Conservation (phyloP, 257 asterid genomes). For the Mitragyna speciosa region DNA sequence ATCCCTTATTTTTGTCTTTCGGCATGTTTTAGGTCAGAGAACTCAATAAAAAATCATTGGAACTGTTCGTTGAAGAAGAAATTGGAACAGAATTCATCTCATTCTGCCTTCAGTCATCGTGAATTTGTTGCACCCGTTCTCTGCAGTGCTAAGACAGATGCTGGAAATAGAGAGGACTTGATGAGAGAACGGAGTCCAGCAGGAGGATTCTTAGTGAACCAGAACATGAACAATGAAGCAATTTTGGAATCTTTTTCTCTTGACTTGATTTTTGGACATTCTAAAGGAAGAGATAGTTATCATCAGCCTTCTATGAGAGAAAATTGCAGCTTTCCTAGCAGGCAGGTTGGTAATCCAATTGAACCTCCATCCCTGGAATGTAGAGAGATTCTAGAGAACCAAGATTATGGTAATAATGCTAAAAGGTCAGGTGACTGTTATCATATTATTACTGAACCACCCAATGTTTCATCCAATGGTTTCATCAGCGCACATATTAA, state of each 20-base stretch:
- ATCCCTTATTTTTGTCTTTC: not conserved
- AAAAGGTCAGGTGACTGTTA: not conserved
- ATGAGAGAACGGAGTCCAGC: conserved; percentile 13
- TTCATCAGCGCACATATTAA: not conserved
- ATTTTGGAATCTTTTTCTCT: conserved; percentile 7
- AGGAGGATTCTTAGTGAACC: not conserved
- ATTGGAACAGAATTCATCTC: conserved; percentile 2
- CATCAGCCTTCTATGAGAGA: conserved; percentile 2
- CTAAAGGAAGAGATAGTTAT: not conserved
- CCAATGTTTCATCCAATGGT: not conserved
- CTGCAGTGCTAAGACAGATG: not conserved
- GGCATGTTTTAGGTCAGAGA: conserved; percentile 44
- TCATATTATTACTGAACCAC: not conserved
- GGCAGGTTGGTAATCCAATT: conserved; percentile 8
- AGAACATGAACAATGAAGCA: not conserved
- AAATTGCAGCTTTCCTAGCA: not conserved
- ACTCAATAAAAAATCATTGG: conserved; percentile 63
- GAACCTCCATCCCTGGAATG: conserved; percentile 3
- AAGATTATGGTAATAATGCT: not conserved
- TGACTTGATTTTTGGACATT: conserved; percentile 20
- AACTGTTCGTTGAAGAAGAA: conserved; percentile 55
- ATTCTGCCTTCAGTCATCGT: conserved; percentile 8
- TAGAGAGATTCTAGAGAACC: not conserved
- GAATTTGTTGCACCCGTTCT: conserved; percentile 7
- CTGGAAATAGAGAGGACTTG: not conserved